These are phyloP conservation scores for Lactarius pseudohatsudake DNA, from an alignment of 768 basidiomycete species.

Conservation along the genomic window DNA sequence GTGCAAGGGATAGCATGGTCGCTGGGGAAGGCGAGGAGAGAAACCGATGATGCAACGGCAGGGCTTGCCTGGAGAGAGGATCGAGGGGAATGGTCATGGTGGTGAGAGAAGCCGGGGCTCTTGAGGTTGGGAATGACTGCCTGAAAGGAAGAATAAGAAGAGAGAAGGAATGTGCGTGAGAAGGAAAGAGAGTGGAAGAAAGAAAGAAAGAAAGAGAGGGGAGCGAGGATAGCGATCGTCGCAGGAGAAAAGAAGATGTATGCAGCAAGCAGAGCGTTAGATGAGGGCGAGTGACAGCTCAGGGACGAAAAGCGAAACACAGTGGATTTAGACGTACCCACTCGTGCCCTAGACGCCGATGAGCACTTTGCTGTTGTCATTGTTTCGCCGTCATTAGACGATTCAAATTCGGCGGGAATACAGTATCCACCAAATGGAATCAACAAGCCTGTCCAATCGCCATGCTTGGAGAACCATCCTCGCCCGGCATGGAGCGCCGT, in stretches of 20 bases:
- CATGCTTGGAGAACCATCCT: background rate
- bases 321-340: slow-evolving; percentile 1
- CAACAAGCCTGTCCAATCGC: slow-evolving; percentile 1
- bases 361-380: background rate
- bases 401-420: slow-evolving; percentile 9
- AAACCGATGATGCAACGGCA: background rate
- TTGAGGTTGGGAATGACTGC: background rate
- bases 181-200: background rate
- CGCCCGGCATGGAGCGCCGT: background rate
- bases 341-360: background rate
- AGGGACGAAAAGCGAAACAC: slow-evolving; percentile 25
- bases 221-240: background rate
- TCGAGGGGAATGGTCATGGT: slow-evolving; percentile 3
- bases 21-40: background rate
- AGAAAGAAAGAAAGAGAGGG: background rate
- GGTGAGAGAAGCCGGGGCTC: background rate
- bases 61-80: background rate
- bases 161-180: background rate
- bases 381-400: slow-evolving; percentile 13
- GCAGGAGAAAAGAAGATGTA: slow-evolving; percentile 1
- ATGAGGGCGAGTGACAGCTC: slow-evolving; percentile 16
- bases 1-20: background rate
- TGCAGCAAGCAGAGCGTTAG: background rate
- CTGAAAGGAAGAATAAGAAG: background rate
- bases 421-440: background rate